These are phyloP conservation scores for Cyclotella atomus DNA, from an alignment of 108 stramenopile genomes.

Conservation along the genomic window DNA sequence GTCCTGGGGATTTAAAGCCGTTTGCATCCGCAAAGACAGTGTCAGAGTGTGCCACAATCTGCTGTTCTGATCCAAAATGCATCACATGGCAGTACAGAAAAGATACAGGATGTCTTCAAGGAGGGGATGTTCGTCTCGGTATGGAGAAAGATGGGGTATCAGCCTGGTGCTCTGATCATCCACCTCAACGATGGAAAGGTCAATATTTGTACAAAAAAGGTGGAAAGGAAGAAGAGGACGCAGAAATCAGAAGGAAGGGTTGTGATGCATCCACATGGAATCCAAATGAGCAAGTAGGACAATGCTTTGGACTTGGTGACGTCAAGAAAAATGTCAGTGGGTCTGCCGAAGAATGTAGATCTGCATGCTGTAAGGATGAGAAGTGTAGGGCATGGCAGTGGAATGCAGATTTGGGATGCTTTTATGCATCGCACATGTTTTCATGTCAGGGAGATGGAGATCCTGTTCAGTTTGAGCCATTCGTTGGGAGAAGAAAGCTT, in stretches of 20 bases:
- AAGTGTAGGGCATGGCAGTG: constrained; percentile 64
- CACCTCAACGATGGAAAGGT: constrained; percentile 57
- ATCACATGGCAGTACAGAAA: constrained; percentile 57
- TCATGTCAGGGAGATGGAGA: constrained; percentile 43
- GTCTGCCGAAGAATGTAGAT: constrained; percentile 48
- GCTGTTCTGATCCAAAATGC: constrained; percentile 45
- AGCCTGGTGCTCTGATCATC: constrained; percentile 62
- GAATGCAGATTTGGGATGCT: constrained; percentile 53
- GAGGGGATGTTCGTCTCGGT: constrained; percentile 56
- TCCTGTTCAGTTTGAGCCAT: constrained; percentile 59
- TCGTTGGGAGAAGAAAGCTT: constrained; percentile 57
- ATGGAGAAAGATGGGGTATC: constrained; percentile 60
- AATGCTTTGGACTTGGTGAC: constrained; percentile 68
- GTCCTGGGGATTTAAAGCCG: constrained; percentile 41
- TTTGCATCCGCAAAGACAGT: constrained; percentile 15
- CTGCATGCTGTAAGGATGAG: constrained; percentile 57
- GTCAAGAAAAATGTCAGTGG: constrained; percentile 34
- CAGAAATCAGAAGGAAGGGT: constrained; percentile 20
- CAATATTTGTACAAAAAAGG: constrained; percentile 37
- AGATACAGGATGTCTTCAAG: constrained; percentile 58
- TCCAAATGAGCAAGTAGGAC: constrained; percentile 56
- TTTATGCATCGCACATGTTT: constrained; percentile 52
- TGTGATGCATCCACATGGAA: constrained; percentile 54
- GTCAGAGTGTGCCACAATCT: constrained; percentile 45
- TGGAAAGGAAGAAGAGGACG: neutral